Evolutionary conservation across 140 eudicot species (phyloP), one percentile per base, ranked within the genome.

Genomic region (Erigeron philadelphicus): DNA sequence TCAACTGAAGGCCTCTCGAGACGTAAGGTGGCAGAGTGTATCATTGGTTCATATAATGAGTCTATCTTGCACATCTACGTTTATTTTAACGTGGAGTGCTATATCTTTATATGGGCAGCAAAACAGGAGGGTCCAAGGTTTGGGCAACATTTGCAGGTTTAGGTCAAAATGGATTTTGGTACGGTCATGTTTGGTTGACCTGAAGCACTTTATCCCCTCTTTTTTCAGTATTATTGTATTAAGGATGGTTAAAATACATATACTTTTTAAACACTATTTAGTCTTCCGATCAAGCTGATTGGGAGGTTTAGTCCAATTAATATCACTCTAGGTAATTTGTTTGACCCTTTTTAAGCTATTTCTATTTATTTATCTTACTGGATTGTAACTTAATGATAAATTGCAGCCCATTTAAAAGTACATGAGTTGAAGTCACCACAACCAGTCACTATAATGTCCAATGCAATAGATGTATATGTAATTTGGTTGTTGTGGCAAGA

Each of bases 1-100:
- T 43, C 97, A 91, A 79, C 61, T 91, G 82, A 89, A 91, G 83
- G 97, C 97, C 76, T 91, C 97, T 79, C 91, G 97, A 76, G 96
- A 91, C 87, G 97, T 91, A 91, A 91, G 97, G 96, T 88, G 83
- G 84, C 97, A 77, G 79, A 79, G 70, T 89, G 72, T 84, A 68
- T 76, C 74, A 72, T 75, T 80, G 75, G 81, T 78, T 76, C 25
- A 66, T 60, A 67, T 54, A 43, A 35, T 19, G 61, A 13, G 50
- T 64, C 16, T 48, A 15, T 72, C 41, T 63, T 75, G 62, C 74
- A 66, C 45, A 11, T 53, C 17, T 64, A 13, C 9, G 65, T 63
- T 31, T 59, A 45, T 45, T 40, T 61, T 18, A 5, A 5, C 49
- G 44, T 18, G 49, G 42, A 59, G n/a, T 48, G 49, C 46, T 61